A percentile compares a stretch with the other conserved stretches of the same genome.
Evolutionary conservation across 108 stramenopile species (phyloP).

Genomic region (Epipyxis sp.): DNA sequence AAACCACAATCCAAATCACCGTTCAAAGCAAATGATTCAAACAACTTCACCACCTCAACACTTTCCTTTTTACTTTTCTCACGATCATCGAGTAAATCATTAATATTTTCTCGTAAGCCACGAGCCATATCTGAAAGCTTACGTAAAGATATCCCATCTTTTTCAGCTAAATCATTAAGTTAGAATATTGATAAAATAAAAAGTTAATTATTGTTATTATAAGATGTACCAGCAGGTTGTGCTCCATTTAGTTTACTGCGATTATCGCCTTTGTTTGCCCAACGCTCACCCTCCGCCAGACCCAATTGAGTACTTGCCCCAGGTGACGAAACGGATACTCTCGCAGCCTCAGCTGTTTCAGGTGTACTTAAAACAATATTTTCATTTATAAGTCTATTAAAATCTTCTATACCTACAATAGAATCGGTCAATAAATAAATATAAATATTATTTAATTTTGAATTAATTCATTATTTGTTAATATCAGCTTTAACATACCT

Average conservation of each 20-base stretch:
- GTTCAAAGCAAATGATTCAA: neutral
- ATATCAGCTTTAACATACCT: too few species aligned
- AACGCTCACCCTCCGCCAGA: too few species aligned
- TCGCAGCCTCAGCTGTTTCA: neutral
- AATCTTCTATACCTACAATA: too few species aligned
- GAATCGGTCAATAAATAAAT: too few species aligned
- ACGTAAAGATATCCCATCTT: neutral
- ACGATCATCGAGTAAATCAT: conserved; percentile 6
- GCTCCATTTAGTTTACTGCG: too few species aligned
- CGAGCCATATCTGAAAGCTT: conserved; percentile 25
- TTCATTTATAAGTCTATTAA: conserved; percentile 23
- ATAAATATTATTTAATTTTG: too few species aligned
- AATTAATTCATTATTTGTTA: too few species aligned
- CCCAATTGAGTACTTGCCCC: too few species aligned
- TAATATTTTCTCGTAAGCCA: neutral
- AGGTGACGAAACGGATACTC: too few species aligned
- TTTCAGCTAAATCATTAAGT: neutral
- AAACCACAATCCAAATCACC: conserved; percentile 25
- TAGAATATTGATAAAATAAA: neutral
- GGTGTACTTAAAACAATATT: conserved; percentile 11
- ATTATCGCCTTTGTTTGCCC: too few species aligned
- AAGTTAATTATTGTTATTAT: too few species aligned
- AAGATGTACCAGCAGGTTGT: too few species aligned
- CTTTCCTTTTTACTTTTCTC: neutral
- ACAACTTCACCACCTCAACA: neutral